Evolutionary conservation across 805 yeast genomes (phyloP).

Genomic region (Barnettozyma californica): DNA sequence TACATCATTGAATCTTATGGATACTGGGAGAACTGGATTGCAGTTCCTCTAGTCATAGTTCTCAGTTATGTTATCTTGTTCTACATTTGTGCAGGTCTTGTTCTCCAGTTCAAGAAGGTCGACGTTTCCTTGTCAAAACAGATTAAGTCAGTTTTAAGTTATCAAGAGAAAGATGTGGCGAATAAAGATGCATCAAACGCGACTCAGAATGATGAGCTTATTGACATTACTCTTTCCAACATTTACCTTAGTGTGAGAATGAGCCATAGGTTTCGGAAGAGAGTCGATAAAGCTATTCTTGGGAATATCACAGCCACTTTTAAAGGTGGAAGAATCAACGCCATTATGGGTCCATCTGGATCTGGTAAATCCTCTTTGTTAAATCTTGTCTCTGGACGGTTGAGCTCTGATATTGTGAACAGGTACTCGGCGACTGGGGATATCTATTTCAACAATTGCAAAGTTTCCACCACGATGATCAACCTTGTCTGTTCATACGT

Average conservation of each 20-base stretch:
- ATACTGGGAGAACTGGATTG: slow-evolving; percentile 57
- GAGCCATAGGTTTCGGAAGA: neutral
- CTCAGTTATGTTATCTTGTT: slow-evolving; percentile 56
- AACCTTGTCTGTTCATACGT: slow-evolving; percentile 65
- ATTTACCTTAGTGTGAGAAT: slow-evolving; percentile 15
- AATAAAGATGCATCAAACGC: neutral
- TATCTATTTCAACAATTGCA: slow-evolving; percentile 38
- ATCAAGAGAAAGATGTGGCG: slow-evolving; percentile 4
- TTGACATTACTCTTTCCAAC: slow-evolving; percentile 14
- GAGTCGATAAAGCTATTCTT: slow-evolving; percentile 16
- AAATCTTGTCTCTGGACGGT: slow-evolving; percentile 58
- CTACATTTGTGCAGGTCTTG: slow-evolving; percentile 41
- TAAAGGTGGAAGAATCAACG: slow-evolving; percentile 46
- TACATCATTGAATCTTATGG: slow-evolving; percentile 54
- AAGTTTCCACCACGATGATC: slow-evolving; percentile 33
- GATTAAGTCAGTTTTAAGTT: slow-evolving; percentile 6
- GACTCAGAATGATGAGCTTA: slow-evolving; percentile 5
- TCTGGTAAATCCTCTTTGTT: slow-evolving; percentile 70
- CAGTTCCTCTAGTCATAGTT: slow-evolving; percentile 56
- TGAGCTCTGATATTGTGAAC: slow-evolving; percentile 31
- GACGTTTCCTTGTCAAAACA: slow-evolving; percentile 23
- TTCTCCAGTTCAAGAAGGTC: slow-evolving; percentile 41
- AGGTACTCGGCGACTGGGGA: slow-evolving; percentile 34
- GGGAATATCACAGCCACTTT: slow-evolving; percentile 19
- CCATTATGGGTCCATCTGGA: slow-evolving; percentile 80